Conservation (phyloP, 352 stramenopile species). For the Phytophthora hibernalis region DNA sequence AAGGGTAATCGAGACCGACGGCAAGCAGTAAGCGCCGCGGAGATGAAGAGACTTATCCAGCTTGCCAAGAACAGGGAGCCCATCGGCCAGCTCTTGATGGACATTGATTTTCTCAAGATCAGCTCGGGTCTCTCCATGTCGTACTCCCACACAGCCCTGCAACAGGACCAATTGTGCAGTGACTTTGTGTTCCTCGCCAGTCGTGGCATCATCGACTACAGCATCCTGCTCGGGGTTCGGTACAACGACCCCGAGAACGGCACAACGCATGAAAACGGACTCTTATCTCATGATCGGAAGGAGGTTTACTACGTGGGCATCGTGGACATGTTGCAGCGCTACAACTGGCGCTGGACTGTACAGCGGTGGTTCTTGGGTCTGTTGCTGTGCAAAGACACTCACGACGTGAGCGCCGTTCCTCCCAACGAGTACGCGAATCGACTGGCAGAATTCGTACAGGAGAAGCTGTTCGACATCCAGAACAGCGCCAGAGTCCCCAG, state of each 20-base stretch:
- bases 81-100: conserved; percentile 84
- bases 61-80: conserved; percentile 58
- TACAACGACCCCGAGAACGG: conserved; percentile 48
- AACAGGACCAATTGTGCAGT: conserved; percentile 78
- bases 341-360: conserved; percentile 88
- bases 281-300: conserved; percentile 58
- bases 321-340: conserved; percentile 86
- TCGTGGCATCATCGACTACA: conserved; percentile 89
- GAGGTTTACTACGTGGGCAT: conserved; percentile 84
- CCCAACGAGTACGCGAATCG: conserved; percentile 73
- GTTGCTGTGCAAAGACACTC: conserved; percentile 82
- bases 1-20: conserved; percentile 84
- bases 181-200: conserved; percentile 87
- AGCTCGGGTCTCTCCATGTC: conserved; percentile 65
- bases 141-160: conserved; percentile 41
- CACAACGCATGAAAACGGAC: conserved; percentile 37
- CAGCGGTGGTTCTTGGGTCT: conserved; percentile 79
- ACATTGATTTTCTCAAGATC: conserved; percentile 89
- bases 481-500: conserved; percentile 24
- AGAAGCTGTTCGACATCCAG: conserved; percentile 74
- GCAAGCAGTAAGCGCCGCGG: conserved; percentile 64
- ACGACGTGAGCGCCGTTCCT: conserved; percentile 83
- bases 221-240: conserved; percentile 75
- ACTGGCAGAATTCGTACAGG: conserved; percentile 76
- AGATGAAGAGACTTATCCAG: conserved; percentile 75